Evolutionary conservation across 2,329 filamentous ascomycete species (phyloP), one percentile per base, ranked within the genome.

Genomic region (Diaporthe vaccinii): DNA sequence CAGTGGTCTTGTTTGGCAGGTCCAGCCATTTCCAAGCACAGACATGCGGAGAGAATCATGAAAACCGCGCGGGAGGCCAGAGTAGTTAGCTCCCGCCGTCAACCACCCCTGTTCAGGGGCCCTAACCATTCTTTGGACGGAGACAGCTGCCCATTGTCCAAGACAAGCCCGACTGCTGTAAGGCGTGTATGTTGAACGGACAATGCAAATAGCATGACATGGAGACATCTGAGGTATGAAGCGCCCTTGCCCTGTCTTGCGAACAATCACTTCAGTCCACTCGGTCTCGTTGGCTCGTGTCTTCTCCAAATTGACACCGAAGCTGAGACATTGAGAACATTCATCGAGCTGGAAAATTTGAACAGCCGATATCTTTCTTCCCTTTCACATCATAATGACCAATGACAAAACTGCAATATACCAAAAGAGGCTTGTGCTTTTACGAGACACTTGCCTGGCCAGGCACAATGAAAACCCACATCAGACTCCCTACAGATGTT

Each of bases 21-120:
- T 31, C 7, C 41, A 46, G 25, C 8, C 17, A 44, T 4, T 34
- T 6, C n/a, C 41, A 65, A 28, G 39, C 59, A 20, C 7, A 46
- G 0, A 44, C 15, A 0, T 22, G 12, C n/a, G 4, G 4, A 41
- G 14, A 41, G 34, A 1, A 7, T 25, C 6, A 8, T 25, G 36
- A 61, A 4, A 62, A 28, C 41, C 25, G 61, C 28, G 61, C 44
- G 28, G 41, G 61, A n/a, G n/a, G 6, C 28, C 9, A 65, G 39
- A 62, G 8, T 65, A 41, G 39, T 15, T n/a, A 28, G 61, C 41
- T 31, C 25, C 28, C 14, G 25, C 17, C 17, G 31, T 31, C 25
- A 25, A 44, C 36, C n/a, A n/a, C 14, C 14, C 25, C 8, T 20
- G 12, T 28, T 20, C n/a, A 46, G 15, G 15, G 39, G 7, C 15